Base-by-base conservation (phyloP, 1,139 yeast species). In the Saccharomyces hybrid region DNA sequence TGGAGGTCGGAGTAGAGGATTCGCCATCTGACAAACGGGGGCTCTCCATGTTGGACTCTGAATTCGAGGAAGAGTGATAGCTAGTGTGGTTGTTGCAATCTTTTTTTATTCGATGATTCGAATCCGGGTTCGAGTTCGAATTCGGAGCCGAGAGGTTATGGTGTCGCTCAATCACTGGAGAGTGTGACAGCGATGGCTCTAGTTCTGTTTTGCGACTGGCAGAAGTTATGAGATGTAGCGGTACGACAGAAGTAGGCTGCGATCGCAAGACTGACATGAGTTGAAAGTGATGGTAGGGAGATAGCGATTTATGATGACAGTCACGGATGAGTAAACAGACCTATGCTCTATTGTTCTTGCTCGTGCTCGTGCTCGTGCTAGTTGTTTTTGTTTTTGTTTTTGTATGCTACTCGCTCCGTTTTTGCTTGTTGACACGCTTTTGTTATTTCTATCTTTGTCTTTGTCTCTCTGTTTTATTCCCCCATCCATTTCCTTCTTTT, bases 1-100 rank as follows among this genome's bases (percentile, higher is more conserved):
- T 54, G 3, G 66, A 61, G 11, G 67, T 62, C 11, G 63, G 59
- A 3, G 67, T 61, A 1, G 65, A 59, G 7, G 67, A 62, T 41
- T 58, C 61, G 26, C 57, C 60, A 49, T 58, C 58, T 2, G 59
- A 59, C 19, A 53, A 51, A 44, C 61, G 55, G 8, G 65, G 62
- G 46, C 63, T 59, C 5, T 56, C 65, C 11, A 56, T 47, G 26
- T 61, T 61, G 6, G 63, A 61, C 49, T 60, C 66, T 14, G 64
- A 61, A 50, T 59, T 61, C 14, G 61, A 59, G 3, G 61, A 56
- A 3, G 65, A 61, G 38, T 61, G 62, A 41, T 53, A 58, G 46
- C 62, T 59, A 19, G 61, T 53, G 34, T 60, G 61, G 11, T 53
- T 48, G 46, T 54, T 53, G 7, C n/a, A n/a, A 46, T 41, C 27